Conservation (phyloP, 805 yeast genomes). For the Zygosaccharomyces lentus region DNA sequence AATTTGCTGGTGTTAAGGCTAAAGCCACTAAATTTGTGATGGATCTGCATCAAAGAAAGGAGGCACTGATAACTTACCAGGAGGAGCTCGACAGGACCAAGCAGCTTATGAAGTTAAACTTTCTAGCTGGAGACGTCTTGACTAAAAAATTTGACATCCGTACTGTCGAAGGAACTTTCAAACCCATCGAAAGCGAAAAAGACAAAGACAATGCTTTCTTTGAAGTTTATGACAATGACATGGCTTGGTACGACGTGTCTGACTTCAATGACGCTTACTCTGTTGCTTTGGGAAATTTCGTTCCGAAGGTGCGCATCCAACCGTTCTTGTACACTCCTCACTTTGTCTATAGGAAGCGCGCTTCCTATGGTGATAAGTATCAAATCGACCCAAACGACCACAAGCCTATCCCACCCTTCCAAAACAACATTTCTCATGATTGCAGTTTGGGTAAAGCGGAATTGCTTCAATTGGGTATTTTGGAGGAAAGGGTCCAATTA, state of each 20-base stretch:
- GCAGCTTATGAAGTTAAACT: constrained; percentile 50
- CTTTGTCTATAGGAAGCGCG: constrained; percentile 64
- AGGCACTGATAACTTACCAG: constrained; percentile 42
- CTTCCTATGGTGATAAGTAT: constrained; percentile 44
- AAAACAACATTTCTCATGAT: constrained; percentile 53
- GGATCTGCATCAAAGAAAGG: constrained; percentile 64
- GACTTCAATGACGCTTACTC: constrained; percentile 59
- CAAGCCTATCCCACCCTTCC: constrained; percentile 43
- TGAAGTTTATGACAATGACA: constrained; percentile 49
- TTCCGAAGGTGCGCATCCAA: constrained; percentile 44
- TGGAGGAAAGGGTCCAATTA: constrained; percentile 21
- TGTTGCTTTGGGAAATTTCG: constrained; percentile 36
- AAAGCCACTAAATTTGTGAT: constrained; percentile 50
- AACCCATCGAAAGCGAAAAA: constrained; percentile 24
- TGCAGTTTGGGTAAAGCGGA: constrained; percentile 44
- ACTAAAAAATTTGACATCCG: constrained; percentile 56
- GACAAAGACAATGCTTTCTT: constrained; percentile 22
- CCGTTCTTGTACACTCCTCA: constrained; percentile 68
- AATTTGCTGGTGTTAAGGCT: constrained; percentile 69
- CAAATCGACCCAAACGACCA: constrained; percentile 39
- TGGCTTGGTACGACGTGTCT: constrained; percentile 55
- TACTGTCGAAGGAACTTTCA: constrained; percentile 46
- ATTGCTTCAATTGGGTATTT: constrained; percentile 19
- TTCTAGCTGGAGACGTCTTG: constrained; percentile 62
- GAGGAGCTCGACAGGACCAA: constrained; percentile 46